Conservation (phyloP, 208 protist species). For the Trypanosoma lewisi region DNA sequence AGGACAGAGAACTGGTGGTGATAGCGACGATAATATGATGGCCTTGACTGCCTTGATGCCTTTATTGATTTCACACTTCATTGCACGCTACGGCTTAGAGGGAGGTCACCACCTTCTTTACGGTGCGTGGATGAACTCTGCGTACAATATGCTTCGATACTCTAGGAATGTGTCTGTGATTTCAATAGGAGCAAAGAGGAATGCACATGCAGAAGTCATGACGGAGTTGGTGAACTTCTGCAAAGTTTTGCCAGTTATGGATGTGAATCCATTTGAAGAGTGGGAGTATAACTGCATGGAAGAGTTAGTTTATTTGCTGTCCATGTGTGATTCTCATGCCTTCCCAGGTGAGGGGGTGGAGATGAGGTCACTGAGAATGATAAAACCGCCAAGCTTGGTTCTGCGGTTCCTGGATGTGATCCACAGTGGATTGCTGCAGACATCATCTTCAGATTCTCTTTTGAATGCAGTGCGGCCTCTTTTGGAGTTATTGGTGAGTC, state of each 20-base stretch:
- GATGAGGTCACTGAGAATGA: not conserved
- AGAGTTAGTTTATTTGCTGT: constrained; percentile 57
- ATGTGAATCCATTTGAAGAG: constrained; percentile 43
- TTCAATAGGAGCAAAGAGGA: constrained; percentile 44
- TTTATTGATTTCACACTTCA: constrained; percentile 58
- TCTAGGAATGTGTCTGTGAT: constrained; percentile 49
- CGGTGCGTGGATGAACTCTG: constrained; percentile 56
- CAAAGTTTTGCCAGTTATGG: constrained; percentile 41
- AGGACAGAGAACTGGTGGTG: no score
- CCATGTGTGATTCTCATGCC: constrained; percentile 10
- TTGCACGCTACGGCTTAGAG: constrained; percentile 53
- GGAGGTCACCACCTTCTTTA: constrained; percentile 41
- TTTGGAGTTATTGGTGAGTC: constrained; percentile 11
- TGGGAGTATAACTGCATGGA: constrained; percentile 54
- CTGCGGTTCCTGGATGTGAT: constrained; percentile 9
- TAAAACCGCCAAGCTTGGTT: not conserved
- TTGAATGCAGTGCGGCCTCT: constrained; percentile 27
- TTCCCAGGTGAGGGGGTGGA: not conserved
- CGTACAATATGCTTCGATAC: constrained; percentile 51
- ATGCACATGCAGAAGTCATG: constrained; percentile 33
- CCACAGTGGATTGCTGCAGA: constrained; percentile 11
- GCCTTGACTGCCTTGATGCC: constrained; percentile 45
- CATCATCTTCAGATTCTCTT: constrained; percentile 1
- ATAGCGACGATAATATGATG: constrained; percentile 9
- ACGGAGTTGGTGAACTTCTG: constrained; percentile 50